Conservation (phyloP, 225 moss, liverwort and hornwort genomes). For the Takakia lepidozioides region DNA sequence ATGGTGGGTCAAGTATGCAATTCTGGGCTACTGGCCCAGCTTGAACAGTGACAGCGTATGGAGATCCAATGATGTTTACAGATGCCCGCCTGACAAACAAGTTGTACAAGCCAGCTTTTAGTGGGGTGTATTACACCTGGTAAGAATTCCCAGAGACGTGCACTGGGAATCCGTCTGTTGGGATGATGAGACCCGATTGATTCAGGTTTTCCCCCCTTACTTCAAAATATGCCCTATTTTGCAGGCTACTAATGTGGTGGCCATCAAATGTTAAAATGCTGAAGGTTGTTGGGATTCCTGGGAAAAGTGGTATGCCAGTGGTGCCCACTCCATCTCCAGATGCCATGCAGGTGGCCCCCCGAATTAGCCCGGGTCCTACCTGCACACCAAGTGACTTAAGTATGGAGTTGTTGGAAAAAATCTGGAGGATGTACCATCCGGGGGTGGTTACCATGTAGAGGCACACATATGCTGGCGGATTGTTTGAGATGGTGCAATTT, state of each 20-base stretch:
- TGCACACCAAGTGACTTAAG: constrained; percentile 13
- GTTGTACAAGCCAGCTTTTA: constrained; percentile 23
- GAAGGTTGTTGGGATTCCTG: constrained; percentile 23
- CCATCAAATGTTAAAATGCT: constrained; percentile 30
- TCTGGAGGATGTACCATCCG: constrained; percentile 27
- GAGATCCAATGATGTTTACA: constrained; percentile 24
- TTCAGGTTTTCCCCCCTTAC: constrained; percentile 34
- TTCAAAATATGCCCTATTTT: constrained; percentile 23
- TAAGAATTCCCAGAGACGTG: constrained; percentile 17
- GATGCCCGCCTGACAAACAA: constrained; percentile 16
- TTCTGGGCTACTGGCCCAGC: constrained; percentile 23
- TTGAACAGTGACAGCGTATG: constrained; percentile 21
- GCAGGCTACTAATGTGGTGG: constrained; percentile 15
- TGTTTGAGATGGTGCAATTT: constrained; percentile 19
- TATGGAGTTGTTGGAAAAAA: constrained; percentile 9
- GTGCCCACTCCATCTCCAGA: constrained; percentile 44
- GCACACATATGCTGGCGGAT: constrained; percentile 23
- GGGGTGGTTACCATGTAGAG: constrained; percentile 13
- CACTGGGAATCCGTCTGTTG: constrained; percentile 17
- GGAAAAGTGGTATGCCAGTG: constrained; percentile 23
- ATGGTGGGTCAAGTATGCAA: constrained; percentile 26
- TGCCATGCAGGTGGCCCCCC: constrained; percentile 27
- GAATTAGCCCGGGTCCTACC: constrained; percentile 14
- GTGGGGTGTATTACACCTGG: constrained; percentile 26
- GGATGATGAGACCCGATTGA: constrained; percentile 28